phyloP scores from a whole-genome alignment of 23 red algal species.

The Cyanidiococcus yangmingshanensis region DNA sequence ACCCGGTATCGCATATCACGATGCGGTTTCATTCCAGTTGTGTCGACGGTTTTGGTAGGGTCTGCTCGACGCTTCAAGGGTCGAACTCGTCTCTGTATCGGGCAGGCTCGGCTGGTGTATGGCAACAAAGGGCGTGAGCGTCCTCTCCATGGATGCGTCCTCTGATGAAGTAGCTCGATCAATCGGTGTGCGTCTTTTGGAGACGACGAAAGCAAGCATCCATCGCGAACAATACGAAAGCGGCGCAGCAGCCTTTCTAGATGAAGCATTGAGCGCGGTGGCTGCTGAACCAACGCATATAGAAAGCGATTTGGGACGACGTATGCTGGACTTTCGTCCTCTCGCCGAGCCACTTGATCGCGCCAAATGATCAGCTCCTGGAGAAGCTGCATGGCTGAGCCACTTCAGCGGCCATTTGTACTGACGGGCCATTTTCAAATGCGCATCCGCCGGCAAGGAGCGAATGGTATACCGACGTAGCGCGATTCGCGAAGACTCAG shows the following conservation, averaged over 20 bases:
- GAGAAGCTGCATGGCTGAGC: conserved; percentile 38
- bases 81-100: no score
- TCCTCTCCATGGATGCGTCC: no score
- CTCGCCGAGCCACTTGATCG: conserved; percentile 55
- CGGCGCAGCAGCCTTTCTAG: neutral
- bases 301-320: conserved; percentile 45
- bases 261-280: neutral
- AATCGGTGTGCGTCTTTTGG: neutral
- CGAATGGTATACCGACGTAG: conserved; percentile 35
- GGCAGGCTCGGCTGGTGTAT: no score
- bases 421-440: conserved; percentile 29
- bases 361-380: conserved; percentile 62
- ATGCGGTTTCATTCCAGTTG: no score
- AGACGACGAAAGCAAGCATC: neutral
- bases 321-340: conserved; percentile 75
- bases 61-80: no score
- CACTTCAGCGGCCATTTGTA: conserved; percentile 27
- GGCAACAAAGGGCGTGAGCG: no score
- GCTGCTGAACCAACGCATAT: conserved; percentile 34
- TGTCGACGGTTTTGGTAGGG: no score
- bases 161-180: no score
- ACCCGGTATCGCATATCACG: no score
- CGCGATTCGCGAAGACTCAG: conserved; percentile 35
- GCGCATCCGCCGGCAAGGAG: conserved; percentile 26
- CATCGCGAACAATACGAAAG: neutral